phyloP scores from a whole-genome alignment of 148 eudicot genomes.

The Pharnaceum exiguum region DNA sequence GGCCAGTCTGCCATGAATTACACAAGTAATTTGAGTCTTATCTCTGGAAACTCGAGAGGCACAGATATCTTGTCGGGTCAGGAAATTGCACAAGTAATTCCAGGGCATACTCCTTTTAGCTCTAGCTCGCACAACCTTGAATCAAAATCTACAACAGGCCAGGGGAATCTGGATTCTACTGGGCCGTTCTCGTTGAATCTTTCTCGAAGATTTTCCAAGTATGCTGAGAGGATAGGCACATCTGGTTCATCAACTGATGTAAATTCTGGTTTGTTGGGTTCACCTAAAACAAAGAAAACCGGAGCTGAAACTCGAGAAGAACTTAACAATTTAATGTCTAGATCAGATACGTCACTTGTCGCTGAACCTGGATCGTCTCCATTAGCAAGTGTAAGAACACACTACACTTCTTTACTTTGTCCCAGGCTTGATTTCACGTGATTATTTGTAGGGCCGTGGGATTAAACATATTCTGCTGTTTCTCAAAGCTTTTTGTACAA shows the following conservation, averaged over 20 bases:
- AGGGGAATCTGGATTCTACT: slow-evolving; percentile 41
- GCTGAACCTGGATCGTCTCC: slow-evolving; percentile 40
- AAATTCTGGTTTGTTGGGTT: slow-evolving; percentile 46
- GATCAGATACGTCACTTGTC: slow-evolving; percentile 50
- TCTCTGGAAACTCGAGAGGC: slow-evolving; percentile 35
- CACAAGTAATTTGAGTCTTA: slow-evolving; percentile 37
- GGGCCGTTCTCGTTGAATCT: slow-evolving; percentile 45
- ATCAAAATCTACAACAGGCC: slow-evolving; percentile 39
- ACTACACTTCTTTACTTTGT: neutral
- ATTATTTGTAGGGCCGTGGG: neutral
- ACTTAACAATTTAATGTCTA: slow-evolving; percentile 59
- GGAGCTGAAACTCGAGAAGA: slow-evolving; percentile 94
- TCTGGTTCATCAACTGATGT: slow-evolving; percentile 54
- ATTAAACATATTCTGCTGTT: too few species aligned
- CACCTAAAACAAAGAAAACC: slow-evolving; percentile 88
- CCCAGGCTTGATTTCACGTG: neutral
- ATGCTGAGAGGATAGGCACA: slow-evolving; percentile 87
- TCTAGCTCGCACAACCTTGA: slow-evolving; percentile 41
- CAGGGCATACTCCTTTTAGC: slow-evolving; percentile 62
- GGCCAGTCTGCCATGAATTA: slow-evolving; percentile 39
- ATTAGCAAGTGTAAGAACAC: slow-evolving; percentile 51
- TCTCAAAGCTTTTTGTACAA: neutral
- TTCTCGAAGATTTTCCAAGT: slow-evolving; percentile 67
- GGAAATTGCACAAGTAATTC: slow-evolving; percentile 41
- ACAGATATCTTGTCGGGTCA: slow-evolving; percentile 44